Evolutionary conservation across 2,329 filamentous ascomycete genomes (phyloP).

Genomic region (Sarocladiaceae sp.): DNA sequence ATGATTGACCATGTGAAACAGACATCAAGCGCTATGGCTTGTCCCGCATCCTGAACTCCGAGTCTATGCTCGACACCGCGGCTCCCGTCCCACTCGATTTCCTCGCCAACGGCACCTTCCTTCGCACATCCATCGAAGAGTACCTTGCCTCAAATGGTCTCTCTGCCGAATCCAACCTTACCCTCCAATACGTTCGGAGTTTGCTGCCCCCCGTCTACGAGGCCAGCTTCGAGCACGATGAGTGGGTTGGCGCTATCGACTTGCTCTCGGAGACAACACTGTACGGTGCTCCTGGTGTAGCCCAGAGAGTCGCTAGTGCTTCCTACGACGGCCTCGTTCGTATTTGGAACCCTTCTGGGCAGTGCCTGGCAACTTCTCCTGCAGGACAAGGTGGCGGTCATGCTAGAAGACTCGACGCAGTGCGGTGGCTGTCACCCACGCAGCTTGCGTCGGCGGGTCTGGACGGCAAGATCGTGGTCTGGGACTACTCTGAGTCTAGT

Average conservation of each 20-base stretch:
- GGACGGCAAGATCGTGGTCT: conserved; percentile 80
- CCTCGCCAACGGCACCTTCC: conserved; percentile 86
- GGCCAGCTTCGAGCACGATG: conserved; percentile 91
- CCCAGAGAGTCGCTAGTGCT: conserved; percentile 69
- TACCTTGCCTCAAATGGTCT: conserved; percentile 82
- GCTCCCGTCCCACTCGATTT: conserved; percentile 82
- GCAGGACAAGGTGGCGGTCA: conserved; percentile 64
- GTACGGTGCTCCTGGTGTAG: conserved; percentile 13
- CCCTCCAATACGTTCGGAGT: conserved; percentile 88
- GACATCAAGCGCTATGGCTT: conserved; percentile 66
- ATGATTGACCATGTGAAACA: conserved; percentile 19
- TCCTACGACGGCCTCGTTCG: conserved; percentile 86
- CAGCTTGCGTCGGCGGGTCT: conserved; percentile 78
- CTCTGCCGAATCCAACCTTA: conserved; percentile 79
- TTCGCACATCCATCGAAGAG: conserved; percentile 83
- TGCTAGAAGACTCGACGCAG: conserved; percentile 70
- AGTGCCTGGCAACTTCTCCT: conserved; percentile 71
- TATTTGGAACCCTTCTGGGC: conserved; percentile 85
- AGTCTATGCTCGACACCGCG: conserved; percentile 61
- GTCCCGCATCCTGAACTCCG: conserved; percentile 64
- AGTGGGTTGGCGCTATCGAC: conserved; percentile 89
- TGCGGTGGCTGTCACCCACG: conserved; percentile 71
- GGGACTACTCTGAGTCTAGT: conserved; percentile 72
- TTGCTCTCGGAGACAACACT: conserved; percentile 63
- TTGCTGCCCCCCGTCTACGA: conserved; percentile 84